These are phyloP conservation scores for Wallacemonas sp. DNA, from an alignment of 208 protist genomes.

Conservation along the genomic window DNA sequence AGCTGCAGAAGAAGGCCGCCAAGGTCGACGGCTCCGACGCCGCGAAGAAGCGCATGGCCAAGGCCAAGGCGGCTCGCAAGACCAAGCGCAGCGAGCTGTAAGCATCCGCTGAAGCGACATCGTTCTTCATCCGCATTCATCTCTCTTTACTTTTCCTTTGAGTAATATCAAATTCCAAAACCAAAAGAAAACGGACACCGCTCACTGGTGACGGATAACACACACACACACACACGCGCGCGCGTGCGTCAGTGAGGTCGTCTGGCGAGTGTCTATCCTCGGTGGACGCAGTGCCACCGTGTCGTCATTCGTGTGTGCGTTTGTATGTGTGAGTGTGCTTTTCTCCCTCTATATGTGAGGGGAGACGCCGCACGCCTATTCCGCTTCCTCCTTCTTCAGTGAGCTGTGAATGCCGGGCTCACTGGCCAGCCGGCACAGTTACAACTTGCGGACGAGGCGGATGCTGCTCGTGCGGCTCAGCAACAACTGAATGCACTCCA, in stretches of 20 bases:
- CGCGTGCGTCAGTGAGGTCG: background rate
- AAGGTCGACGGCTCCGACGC: slow-evolving; percentile 73
- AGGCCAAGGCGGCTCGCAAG: slow-evolving; percentile 78
- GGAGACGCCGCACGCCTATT: too few relatives aligned
- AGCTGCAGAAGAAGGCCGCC: slow-evolving; percentile 80
- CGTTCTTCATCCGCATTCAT: slow-evolving; percentile 5
- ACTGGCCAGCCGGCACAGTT: too few relatives aligned
- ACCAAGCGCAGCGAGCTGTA: slow-evolving; percentile 21
- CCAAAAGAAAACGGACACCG: slow-evolving; percentile 13
- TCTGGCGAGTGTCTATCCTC: background rate
- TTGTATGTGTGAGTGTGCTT: background rate
- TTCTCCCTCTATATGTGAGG: background rate
- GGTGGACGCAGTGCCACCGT: too few relatives aligned
- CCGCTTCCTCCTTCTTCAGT: too few relatives aligned
- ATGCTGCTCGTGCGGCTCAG: too few relatives aligned
- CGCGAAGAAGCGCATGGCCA: slow-evolving; percentile 88
- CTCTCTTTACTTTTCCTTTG: slow-evolving; percentile 11
- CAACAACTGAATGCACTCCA: too few relatives aligned
- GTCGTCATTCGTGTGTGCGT: background rate
- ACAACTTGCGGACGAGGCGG: too few relatives aligned
- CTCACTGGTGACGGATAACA: too few relatives aligned
- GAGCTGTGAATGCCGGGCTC: too few relatives aligned
- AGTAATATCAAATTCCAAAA: background rate
- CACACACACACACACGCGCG: background rate
- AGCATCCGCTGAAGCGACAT: slow-evolving; percentile 26